phyloP scores from a whole-genome alignment of 2,329 filamentous ascomycete species.

The Leptodontidium sp. region DNA sequence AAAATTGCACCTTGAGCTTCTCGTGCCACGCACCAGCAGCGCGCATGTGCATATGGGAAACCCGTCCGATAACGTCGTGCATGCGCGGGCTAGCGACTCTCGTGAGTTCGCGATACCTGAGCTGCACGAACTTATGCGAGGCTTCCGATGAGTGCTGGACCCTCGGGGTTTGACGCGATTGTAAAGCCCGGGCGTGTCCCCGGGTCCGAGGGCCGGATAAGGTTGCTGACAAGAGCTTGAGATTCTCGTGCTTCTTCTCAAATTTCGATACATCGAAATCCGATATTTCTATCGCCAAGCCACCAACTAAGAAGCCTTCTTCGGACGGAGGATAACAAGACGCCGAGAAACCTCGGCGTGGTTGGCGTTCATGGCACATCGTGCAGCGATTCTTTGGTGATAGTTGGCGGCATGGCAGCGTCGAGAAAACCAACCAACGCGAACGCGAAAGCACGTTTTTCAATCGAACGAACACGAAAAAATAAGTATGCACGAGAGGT shows the following conservation, averaged over 20 bases:
- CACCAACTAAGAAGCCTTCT: background rate
- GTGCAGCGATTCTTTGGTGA: background rate
- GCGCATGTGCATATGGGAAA: background rate
- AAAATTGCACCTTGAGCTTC: conserved; percentile 14
- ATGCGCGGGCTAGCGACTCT: background rate
- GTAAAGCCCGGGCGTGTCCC: background rate
- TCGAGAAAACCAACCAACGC: background rate
- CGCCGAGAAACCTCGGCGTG: background rate
- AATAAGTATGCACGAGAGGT: background rate
- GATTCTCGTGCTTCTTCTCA: background rate
- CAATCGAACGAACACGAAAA: background rate
- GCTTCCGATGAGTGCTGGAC: background rate
- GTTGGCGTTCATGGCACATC: background rate
- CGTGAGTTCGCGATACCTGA: background rate
- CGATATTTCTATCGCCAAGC: background rate
- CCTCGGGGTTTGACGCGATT: background rate
- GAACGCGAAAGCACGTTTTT: background rate
- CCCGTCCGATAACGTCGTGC: background rate
- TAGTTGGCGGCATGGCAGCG: conserved; percentile 6
- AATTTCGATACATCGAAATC: too few species aligned
- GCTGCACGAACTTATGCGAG: background rate
- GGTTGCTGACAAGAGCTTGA: background rate
- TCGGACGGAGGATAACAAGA: background rate
- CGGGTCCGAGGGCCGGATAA: background rate
- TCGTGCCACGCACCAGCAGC: background rate